Evolutionary conservation across 495 filamentous ascomycete species (phyloP).

Genomic region (Elaphomyces granulatus): DNA sequence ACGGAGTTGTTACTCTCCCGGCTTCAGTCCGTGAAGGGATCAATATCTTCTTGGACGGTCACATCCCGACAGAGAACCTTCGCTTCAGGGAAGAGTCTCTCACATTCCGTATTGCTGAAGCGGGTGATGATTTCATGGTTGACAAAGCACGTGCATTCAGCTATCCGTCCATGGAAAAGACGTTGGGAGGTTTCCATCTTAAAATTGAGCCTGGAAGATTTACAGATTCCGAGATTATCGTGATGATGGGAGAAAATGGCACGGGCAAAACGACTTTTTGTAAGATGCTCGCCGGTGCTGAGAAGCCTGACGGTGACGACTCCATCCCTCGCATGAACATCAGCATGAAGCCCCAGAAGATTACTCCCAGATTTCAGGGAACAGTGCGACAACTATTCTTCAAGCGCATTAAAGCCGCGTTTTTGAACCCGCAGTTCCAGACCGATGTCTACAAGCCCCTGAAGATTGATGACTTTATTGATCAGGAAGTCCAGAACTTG

Average conservation of each 20-base stretch:
- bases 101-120: conserved; percentile 89
- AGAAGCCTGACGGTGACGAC: conserved; percentile 67
- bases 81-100: conserved; percentile 96
- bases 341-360: conserved; percentile 98
- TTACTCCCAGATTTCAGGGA: conserved; percentile 92
- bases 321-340: conserved; percentile 88
- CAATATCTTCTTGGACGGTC: conserved; percentile 97
- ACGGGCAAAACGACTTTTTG: conserved; percentile 98
- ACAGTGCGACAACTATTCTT: conserved; percentile 92
- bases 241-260: conserved; percentile 99
- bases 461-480: conserved; percentile 96
- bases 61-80: conserved; percentile 95
- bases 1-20: conserved; percentile 96
- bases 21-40: conserved; percentile 96
- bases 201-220: conserved; percentile 69
- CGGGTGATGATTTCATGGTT: conserved; percentile 74
- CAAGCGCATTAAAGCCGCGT: conserved; percentile 94
- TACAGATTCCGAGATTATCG: conserved; percentile 94
- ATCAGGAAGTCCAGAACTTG: conserved; percentile 96
- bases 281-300: conserved; percentile 78
- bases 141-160: conserved; percentile 74
- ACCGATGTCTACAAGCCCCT: conserved; percentile 98
- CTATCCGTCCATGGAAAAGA: conserved; percentile 90
- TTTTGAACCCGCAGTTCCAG: conserved; percentile 94
- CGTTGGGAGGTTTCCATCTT: conserved; percentile 78